A percentile compares a stretch with the other conserved stretches of the same genome.
Conservation (phyloP, 345 rosid species). For the Linum lewisii region DNA sequence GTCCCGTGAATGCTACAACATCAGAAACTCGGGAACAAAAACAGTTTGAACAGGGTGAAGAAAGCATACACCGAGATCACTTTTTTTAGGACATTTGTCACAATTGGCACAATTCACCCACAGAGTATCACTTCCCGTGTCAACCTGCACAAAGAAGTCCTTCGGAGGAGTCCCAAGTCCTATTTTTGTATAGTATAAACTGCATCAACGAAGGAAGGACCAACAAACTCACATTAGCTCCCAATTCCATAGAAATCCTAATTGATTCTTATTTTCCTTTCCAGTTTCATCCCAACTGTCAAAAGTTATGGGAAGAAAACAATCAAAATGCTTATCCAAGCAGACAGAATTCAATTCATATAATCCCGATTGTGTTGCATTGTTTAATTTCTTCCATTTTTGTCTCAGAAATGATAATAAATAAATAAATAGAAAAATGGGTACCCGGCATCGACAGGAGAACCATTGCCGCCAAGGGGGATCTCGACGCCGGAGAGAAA, state of each 20-base stretch:
- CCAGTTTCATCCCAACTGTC: no score
- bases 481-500: constrained; percentile 52
- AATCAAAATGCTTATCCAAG: neutral
- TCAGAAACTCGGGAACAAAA: neutral
- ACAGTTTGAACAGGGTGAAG: constrained; percentile 1
- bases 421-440: constrained; percentile 2
- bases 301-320: neutral
- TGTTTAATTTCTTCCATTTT: no score
- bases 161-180: constrained; percentile 64
- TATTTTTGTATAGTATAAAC: constrained; percentile 69
- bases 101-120: constrained; percentile 83
- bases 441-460: constrained; percentile 62
- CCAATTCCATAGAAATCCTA: neutral
- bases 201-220: constrained; percentile 21
- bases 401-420: neutral
- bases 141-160: constrained; percentile 79
- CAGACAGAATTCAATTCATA: neutral
- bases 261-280: no score
- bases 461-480: constrained; percentile 71
- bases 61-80: constrained; percentile 59
- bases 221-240: constrained; percentile 20
- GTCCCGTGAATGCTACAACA: neutral
- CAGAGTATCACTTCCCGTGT: constrained; percentile 85
- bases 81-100: constrained; percentile 55
- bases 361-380: no score